Evolutionary conservation across 352 stramenopile species (phyloP), one percentile per base, ranked within the genome.

Genomic region (Phytopythium chamaehyphon): DNA sequence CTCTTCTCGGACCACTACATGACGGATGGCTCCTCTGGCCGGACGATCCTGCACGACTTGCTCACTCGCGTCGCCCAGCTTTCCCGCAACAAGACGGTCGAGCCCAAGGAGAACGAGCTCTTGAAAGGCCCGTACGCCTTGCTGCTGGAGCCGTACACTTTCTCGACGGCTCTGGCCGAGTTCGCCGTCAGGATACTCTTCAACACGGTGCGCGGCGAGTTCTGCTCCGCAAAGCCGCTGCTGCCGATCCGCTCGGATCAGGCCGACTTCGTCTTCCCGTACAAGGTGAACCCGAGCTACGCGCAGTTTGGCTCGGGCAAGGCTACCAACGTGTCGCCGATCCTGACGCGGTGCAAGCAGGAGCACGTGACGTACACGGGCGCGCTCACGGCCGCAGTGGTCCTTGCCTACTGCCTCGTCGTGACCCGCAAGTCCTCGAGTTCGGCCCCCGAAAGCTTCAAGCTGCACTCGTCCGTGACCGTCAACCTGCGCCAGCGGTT

Each of bases 1-100:
- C 55, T 83, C 23, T 72, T 78, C 58, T 71, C 64, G 22, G 73
- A 83, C 39, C 66, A 83, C 45, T 76, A 66, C 50, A 62, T 69
- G 47, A 68, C 61, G 2, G 73, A 83, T 39, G 69, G 64, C 14
- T 65, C 44, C 31, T 78, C 73, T 2, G 67, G 69, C 3, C 66
- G 58, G 40, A 51, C 57, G 2, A 40, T 75, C 3, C 44, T 83
- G 12, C 59, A 83, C 58, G 55, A 69, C 48, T 40, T 83, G 15
- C 22, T 80, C 3, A 59, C 61, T 10, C 62, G 66, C 1, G 61
- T 63, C 7, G 45, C 51, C 0, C 40, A 45, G 12, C 48, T 73
- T 16, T 33, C 19, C 33, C 7, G 46, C 33, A 18, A 18, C 15
- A 1, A 24, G 35, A 11, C 2, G 2, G 52, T 66, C 23, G 40